Evolutionary conservation across 345 rosid genomes (phyloP), one percentile per base, ranked within the genome.

Genomic region (Aegle marmelos): DNA sequence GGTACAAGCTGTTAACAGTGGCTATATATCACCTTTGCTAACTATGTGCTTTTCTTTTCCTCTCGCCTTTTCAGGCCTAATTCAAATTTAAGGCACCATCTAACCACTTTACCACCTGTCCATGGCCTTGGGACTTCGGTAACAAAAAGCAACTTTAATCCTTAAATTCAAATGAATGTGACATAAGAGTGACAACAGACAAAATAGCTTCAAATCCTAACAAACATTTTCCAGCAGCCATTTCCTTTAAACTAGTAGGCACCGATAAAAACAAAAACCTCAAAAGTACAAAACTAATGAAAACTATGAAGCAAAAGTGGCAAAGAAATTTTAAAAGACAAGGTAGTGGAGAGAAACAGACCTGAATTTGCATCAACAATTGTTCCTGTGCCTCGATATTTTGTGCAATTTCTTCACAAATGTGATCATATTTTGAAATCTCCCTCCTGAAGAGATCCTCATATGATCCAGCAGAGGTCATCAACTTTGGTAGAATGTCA

Each of bases 381-480:
- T 92, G 98, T 75, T 91, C 99, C 86, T 96, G 99, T 77, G 94
- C 93, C 75, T 89, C 97, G 63, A 96, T 91, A 86, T 96, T 96
- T 75, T 90, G 97, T 62, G 97, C 84, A 80, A 96, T 91, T 56
- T 92, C 97, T 82, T 88, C 89, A 78, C 98, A 90, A 79, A 96
- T 89, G 45, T 65, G 91, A 81, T 92, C 92, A 88, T 96, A 96
- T 82, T 96, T 96, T 71, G 93, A 84, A 78, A 94, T 87, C 85
- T 96, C 99, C 87, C 92, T 96, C 87, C 90, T 90, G 84, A 96
- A 96, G 78, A 96, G 97, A 86, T 96, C 99, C 75, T 96, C 98
- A 75, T 87, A 89, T 34, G 97, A 92, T 76, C 99, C 97, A 1
- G 94, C 89, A 30, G 82, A 82, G 64, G 97, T 91, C 99, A 96